Evolutionary conservation across 805 yeast species (phyloP).

Genomic region (Barnettozyma salicaria): DNA sequence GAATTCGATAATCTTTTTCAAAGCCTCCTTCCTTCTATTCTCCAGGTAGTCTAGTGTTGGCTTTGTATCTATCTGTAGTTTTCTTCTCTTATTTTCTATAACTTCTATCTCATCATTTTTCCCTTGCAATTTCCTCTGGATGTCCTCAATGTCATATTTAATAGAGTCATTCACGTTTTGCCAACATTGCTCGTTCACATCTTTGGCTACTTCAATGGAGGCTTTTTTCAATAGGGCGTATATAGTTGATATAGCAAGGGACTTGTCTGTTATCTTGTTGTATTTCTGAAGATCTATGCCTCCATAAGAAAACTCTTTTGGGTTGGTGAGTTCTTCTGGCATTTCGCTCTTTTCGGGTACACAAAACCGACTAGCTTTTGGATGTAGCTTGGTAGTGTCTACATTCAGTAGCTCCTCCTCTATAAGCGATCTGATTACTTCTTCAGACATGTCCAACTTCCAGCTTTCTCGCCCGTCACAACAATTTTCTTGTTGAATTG

Average conservation of each 20-base stretch:
- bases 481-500: neutral
- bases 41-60: conserved; percentile 3
- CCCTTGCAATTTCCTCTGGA: neutral
- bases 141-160: neutral
- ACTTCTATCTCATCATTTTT: neutral
- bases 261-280: neutral
- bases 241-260: conserved; percentile 1
- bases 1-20: conserved; percentile 7
- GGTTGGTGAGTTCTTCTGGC: neutral
- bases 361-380: neutral
- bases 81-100: conserved; percentile 7
- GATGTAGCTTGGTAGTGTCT: conserved; percentile 2
- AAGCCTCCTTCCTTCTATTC: conserved; percentile 6
- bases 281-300: conserved; percentile 8
- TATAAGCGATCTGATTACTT: conserved; percentile 2
- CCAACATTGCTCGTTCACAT: conserved; percentile 4
- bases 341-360: neutral
- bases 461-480: neutral
- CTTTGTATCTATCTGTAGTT: neutral
- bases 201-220: conserved; percentile 3
- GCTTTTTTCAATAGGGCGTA: conserved; percentile 4
- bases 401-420: neutral
- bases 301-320: conserved; percentile 1
- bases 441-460: neutral
- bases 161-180: neutral